phyloP scores from a whole-genome alignment of 1,139 yeast species.

The Debaryomyces fabryi region DNA sequence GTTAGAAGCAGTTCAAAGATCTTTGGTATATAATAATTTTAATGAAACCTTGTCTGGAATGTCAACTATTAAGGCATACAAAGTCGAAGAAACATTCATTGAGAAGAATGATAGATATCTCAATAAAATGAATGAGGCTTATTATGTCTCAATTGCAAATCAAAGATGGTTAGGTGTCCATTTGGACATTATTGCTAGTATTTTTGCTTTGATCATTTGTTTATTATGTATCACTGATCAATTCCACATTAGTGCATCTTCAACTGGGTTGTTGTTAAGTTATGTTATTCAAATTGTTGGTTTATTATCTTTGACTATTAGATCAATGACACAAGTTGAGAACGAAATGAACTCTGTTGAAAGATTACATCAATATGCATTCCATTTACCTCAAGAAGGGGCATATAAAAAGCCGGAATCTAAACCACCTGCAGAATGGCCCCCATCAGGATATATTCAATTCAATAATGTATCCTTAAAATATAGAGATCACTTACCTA shows the following conservation, averaged over 20 bases:
- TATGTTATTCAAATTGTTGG: slow-evolving; percentile 51
- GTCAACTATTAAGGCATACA: slow-evolving; percentile 45
- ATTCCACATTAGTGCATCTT: slow-evolving; percentile 44
- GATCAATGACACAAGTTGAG: slow-evolving; percentile 50
- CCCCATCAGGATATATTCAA: slow-evolving; percentile 74
- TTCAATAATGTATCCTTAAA: slow-evolving; percentile 75
- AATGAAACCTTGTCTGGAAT: slow-evolving; percentile 50
- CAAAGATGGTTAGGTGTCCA: slow-evolving; percentile 50
- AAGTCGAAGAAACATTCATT: slow-evolving; percentile 34
- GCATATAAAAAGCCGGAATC: slow-evolving; percentile 61
- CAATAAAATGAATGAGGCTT: slow-evolving; percentile 48
- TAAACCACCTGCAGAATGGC: slow-evolving; percentile 82
- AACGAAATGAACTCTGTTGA: slow-evolving; percentile 53
- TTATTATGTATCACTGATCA: slow-evolving; percentile 44
- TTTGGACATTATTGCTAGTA: slow-evolving; percentile 42
- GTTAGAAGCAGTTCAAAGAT: slow-evolving; percentile 47
- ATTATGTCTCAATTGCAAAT: slow-evolving; percentile 42
- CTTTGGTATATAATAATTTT: slow-evolving; percentile 49
- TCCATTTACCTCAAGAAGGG: slow-evolving; percentile 72
- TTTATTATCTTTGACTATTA: slow-evolving; percentile 42
- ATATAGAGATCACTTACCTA: slow-evolving; percentile 86
- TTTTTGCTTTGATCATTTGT: slow-evolving; percentile 42
- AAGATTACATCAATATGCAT: slow-evolving; percentile 47
- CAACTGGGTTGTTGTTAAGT: slow-evolving; percentile 47
- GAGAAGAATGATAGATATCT: slow-evolving; percentile 38